A percentile compares a stretch with the other conserved stretches of the same genome.
phyloP scores from a whole-genome alignment of 805 yeast genomes.

The Cyberlindnera sargentensis region DNA sequence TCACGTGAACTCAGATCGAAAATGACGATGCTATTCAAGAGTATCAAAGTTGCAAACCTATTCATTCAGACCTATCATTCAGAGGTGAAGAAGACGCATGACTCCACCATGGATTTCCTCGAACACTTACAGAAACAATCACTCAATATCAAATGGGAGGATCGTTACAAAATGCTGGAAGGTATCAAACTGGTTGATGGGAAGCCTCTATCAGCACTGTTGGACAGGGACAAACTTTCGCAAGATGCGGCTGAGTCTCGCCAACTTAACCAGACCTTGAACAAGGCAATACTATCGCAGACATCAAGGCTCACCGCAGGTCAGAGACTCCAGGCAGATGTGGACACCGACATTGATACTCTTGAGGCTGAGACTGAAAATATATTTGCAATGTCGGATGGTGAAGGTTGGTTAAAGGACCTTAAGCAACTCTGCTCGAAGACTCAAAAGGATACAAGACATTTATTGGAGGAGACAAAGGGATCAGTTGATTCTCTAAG shows the following conservation, averaged over 20 bases:
- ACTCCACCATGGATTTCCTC: conserved; percentile 30
- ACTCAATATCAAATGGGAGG: conserved; percentile 22
- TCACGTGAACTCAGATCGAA: conserved; percentile 27
- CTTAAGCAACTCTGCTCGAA: conserved; percentile 13
- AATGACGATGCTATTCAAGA: conserved; percentile 35
- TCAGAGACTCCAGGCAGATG: conserved; percentile 27
- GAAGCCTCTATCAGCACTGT: conserved; percentile 7
- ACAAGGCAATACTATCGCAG: conserved; percentile 22
- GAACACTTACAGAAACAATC: conserved; percentile 36
- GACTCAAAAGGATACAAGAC: conserved; percentile 20
- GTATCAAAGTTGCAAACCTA: conserved; percentile 40
- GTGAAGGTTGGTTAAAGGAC: conserved; percentile 10
- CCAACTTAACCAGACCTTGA: conserved; percentile 13
- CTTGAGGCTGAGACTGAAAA: conserved; percentile 32
- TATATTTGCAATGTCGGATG: conserved; percentile 20
- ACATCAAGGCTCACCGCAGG: conserved; percentile 31
- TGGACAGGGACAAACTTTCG: conserved; percentile 24
- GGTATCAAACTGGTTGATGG: conserved; percentile 6
- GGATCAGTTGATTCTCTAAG: conserved; percentile 12
- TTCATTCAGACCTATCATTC: conserved; percentile 41
- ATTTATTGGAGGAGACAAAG: conserved; percentile 11
- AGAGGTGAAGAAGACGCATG: conserved; percentile 42
- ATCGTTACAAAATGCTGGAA: conserved; percentile 6
- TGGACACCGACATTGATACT: conserved; percentile 36
- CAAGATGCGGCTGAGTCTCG: conserved; percentile 17